A percentile compares a stretch with the other conserved stretches of the same genome.
Conservation (phyloP, 257 asterid genomes). For the Anisodus tanguticus region DNA sequence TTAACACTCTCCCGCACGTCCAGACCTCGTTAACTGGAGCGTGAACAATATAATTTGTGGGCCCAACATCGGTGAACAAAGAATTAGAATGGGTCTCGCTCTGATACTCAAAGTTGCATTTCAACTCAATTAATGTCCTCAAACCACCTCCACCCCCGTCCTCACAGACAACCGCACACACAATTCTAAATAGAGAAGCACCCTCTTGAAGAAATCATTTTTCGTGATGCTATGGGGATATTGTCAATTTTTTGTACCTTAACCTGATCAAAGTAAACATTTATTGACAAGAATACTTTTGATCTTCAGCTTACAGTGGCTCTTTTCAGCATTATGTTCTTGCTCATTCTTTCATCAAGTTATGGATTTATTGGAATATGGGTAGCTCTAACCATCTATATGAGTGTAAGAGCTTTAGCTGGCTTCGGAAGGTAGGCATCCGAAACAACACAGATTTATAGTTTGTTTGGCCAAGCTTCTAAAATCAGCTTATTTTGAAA, state of each 20-base stretch:
- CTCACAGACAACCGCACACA: background rate
- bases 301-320: conserved; percentile 66
- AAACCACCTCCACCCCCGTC: background rate
- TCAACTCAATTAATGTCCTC: background rate
- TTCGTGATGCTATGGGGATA: background rate
- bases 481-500: background rate
- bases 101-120: background rate
- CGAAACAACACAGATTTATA: background rate
- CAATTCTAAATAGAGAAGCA: background rate
- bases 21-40: too few relatives aligned
- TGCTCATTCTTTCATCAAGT: conserved; percentile 55
- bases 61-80: too few relatives aligned
- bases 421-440: conserved; percentile 68
- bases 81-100: too few relatives aligned
- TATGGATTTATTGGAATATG: conserved; percentile 69
- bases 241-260: background rate
- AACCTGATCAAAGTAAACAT: background rate
- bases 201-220: background rate
- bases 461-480: background rate
- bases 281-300: background rate
- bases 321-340: conserved; percentile 52
- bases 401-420: conserved; percentile 68
- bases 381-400: conserved; percentile 65
- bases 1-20: too few relatives aligned
- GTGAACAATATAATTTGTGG: too few relatives aligned